Evolutionary conservation across 345 rosid genomes (phyloP), one percentile per base, ranked within the genome.

Genomic region (Syzygium oleosum): DNA sequence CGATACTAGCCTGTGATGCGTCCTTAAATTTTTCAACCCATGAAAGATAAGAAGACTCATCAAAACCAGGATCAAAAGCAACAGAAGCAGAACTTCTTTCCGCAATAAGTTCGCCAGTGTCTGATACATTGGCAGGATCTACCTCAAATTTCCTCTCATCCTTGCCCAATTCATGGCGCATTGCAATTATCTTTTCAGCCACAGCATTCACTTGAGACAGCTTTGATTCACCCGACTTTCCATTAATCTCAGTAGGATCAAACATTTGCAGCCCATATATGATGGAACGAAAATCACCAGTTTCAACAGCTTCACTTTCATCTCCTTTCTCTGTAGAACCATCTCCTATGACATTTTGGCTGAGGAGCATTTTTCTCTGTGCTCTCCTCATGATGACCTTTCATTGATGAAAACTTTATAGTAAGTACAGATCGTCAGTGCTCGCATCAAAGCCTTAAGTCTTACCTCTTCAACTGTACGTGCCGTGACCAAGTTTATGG

Each of bases 361-460:
- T 94, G 89, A 97, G 98, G 91, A 91, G 96, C 93, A 96, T 88
- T 89, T 97, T 97, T 90, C 90, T 93, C 90, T 92, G 94, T 84
- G 98, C 99, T 91, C 97, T 94, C 87, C 93, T 91, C 96, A 93
- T 93, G 80, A 97, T 95, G 58, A 94, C 95, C 99, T 97, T 79
- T 54, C n/a, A 78, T 54, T 93, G 85, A 89, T 59, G 84, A 77
- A 86, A 53, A 85, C 16, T 25, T 78, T 27, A 84, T 80, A 51
- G 61, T 59, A 19, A 51, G 59, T 85, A 85, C 29, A 85, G 51
- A 86, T 54, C 31, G 25, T 68, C 84, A 59, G 52, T 79, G 83
- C 54, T 84, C 51, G 54, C 49, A 84, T n/a, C 53, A 46, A 84
- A n/a, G 49, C 49, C 86, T 46, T 52, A 88, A 53, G 86, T 65